phyloP scores from a whole-genome alignment of 2,329 filamentous ascomycete species.

The Boeremia lycopersici region DNA sequence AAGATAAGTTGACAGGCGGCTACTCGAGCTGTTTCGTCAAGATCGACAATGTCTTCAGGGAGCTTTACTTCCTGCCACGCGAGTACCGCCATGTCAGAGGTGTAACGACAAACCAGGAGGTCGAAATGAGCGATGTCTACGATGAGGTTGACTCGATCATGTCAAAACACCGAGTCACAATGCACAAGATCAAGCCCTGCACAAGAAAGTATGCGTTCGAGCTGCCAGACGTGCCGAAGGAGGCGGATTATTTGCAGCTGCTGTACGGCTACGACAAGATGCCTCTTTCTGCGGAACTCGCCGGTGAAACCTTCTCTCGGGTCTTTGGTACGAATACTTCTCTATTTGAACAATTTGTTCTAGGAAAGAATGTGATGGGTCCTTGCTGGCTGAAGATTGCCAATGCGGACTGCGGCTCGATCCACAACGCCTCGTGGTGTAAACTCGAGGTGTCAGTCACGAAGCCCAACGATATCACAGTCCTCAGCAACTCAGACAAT shows the following conservation, averaged over 20 bases:
- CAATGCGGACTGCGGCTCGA: conserved; percentile 78
- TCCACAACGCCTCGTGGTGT: conserved; percentile 96
- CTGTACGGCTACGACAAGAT: conserved; percentile 92
- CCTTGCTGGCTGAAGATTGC: conserved; percentile 96
- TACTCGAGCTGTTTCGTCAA: conserved; percentile 96
- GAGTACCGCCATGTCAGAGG: conserved; percentile 65
- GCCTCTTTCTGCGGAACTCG: conserved; percentile 69
- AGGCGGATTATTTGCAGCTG: conserved; percentile 92
- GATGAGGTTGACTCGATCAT: conserved; percentile 87
- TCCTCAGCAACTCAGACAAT: conserved; percentile 77
- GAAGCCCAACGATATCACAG: conserved; percentile 76
- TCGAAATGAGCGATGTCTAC: conserved; percentile 89
- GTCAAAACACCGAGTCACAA: conserved; percentile 81
- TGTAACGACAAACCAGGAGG: conserved; percentile 73
- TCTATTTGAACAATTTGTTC: conserved; percentile 95
- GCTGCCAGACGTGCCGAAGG: conserved; percentile 81
- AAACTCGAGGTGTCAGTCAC: conserved; percentile 87
- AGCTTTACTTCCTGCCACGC: conserved; percentile 90
- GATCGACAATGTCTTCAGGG: conserved; percentile 90
- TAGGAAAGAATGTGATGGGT: conserved; percentile 99
- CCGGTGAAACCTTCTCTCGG: conserved; percentile 89
- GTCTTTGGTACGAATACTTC: conserved; percentile 93
- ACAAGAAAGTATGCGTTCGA: conserved; percentile 96
- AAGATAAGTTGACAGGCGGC: conserved; percentile 78
- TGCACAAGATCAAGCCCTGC: conserved; percentile 93